A percentile compares a stretch with the other conserved stretches of the same genome.
phyloP scores from a whole-genome alignment of 2,329 filamentous ascomycete species.

The Fusarium irregulare region DNA sequence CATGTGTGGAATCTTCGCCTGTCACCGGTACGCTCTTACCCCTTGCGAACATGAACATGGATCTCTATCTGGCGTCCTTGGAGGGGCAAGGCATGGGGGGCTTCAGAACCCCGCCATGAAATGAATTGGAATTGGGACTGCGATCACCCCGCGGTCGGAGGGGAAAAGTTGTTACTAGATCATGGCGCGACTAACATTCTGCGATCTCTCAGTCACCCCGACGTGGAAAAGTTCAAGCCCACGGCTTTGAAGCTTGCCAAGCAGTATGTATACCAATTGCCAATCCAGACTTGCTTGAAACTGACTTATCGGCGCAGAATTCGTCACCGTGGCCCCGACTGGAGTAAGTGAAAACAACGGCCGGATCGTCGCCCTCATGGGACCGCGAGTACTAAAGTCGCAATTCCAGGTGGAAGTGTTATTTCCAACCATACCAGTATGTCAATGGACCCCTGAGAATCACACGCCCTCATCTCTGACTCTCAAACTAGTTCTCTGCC shows the following conservation, averaged over 20 bases:
- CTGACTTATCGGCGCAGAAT: constrained; percentile 66
- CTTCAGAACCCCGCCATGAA: constrained; percentile 37
- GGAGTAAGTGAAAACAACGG: constrained; percentile 75
- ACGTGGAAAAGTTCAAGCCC: constrained; percentile 96
- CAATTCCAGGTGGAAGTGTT: constrained; percentile 80
- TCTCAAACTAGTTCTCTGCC: constrained; percentile 78
- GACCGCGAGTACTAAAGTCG: constrained; percentile 48
- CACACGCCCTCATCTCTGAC: constrained; percentile 43
- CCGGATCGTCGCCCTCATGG: neutral
- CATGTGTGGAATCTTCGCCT: constrained; percentile 98
- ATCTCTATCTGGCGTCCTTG: constrained; percentile 29
- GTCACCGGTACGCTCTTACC: constrained; percentile 74
- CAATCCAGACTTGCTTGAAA: neutral
- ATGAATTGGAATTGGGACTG: constrained; percentile 25
- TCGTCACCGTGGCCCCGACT: constrained; percentile 96
- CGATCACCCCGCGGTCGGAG: constrained; percentile 49
- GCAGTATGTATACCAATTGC: constrained; percentile 69
- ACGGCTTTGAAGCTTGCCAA: constrained; percentile 93
- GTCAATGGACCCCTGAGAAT: constrained; percentile 48
- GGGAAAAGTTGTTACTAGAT: constrained; percentile 17
- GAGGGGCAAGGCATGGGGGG: constrained; percentile 46
- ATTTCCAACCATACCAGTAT: constrained; percentile 91
- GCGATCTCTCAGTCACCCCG: constrained; percentile 73
- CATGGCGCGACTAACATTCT: constrained; percentile 43
- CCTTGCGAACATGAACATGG: constrained; percentile 41